These are phyloP conservation scores for Salix dunnii DNA, from an alignment of 345 rosid genomes.

Conservation along the genomic window DNA sequence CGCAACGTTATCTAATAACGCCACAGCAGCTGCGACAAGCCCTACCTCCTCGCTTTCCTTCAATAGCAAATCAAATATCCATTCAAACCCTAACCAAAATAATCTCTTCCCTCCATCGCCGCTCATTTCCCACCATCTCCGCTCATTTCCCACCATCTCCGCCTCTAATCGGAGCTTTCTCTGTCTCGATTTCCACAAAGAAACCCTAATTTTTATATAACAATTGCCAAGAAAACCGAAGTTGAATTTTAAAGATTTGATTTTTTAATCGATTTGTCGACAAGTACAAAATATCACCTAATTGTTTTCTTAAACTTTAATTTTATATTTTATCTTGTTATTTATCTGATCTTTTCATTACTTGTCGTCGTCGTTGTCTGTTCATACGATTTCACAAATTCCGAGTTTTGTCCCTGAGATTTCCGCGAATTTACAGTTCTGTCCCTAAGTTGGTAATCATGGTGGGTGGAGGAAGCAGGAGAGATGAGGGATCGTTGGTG, in stretches of 20 bases:
- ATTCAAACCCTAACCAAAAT: neutral
- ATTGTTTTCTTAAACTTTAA: neutral
- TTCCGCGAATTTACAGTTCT: neutral
- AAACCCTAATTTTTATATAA: neutral
- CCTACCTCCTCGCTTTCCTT: neutral
- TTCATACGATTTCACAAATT: neutral
- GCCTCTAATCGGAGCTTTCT: neutral
- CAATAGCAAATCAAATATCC: neutral
- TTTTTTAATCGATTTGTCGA: neutral
- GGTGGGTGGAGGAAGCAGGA: constrained; percentile 29
- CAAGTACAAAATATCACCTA: neutral
- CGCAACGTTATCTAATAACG: constrained; percentile 5
- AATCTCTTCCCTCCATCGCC: neutral
- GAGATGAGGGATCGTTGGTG: constrained; percentile 38
- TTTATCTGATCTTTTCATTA: neutral
- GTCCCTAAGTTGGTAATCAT: neutral
- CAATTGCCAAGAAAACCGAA: neutral
- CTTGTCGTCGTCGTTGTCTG: neutral
- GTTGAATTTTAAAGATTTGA: neutral
- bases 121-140: neutral
- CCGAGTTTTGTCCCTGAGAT: neutral
- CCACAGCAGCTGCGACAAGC: constrained; percentile 3
- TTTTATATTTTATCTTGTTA: neutral
- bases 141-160: neutral
- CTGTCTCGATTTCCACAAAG: too few relatives aligned